Conservation (phyloP, 176 grass and related monocot genomes). For the Bromus sterilis region DNA sequence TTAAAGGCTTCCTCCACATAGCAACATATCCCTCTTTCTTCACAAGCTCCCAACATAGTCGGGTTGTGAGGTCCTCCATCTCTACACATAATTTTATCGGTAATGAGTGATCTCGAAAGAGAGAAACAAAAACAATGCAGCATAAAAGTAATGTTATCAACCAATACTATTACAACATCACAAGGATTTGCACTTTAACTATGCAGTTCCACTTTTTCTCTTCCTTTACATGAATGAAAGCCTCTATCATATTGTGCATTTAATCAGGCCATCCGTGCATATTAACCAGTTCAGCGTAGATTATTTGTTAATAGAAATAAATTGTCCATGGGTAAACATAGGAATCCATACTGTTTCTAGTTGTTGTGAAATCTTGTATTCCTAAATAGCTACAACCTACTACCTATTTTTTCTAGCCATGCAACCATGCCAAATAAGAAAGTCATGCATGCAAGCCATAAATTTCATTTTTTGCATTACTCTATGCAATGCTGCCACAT, state of each 20-base stretch:
- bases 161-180: constrained; percentile 14
- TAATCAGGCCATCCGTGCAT: neutral
- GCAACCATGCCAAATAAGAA: too few relatives aligned
- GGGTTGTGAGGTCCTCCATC: constrained; percentile 79
- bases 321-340: neutral
- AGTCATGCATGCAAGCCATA: too few relatives aligned
- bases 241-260: neutral
- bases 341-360: neutral
- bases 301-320: neutral
- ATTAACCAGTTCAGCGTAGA: neutral
- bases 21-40: constrained; percentile 94
- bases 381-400: too few relatives aligned
- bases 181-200: constrained; percentile 5
- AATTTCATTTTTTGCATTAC: too few relatives aligned
- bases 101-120: constrained; percentile 23
- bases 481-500: too few relatives aligned
- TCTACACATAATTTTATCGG: constrained; percentile 37
- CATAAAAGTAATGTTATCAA: neutral
- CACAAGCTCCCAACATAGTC: constrained; percentile 83
- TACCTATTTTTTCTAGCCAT: too few relatives aligned
- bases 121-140: neutral
- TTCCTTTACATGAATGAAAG: neutral
- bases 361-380: too few relatives aligned
- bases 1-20: constrained; percentile 83
- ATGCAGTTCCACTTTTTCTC: neutral